These are phyloP conservation scores for Podosphaera xanthii DNA, from an alignment of 2,329 filamentous ascomycete genomes.

Conservation along the genomic window DNA sequence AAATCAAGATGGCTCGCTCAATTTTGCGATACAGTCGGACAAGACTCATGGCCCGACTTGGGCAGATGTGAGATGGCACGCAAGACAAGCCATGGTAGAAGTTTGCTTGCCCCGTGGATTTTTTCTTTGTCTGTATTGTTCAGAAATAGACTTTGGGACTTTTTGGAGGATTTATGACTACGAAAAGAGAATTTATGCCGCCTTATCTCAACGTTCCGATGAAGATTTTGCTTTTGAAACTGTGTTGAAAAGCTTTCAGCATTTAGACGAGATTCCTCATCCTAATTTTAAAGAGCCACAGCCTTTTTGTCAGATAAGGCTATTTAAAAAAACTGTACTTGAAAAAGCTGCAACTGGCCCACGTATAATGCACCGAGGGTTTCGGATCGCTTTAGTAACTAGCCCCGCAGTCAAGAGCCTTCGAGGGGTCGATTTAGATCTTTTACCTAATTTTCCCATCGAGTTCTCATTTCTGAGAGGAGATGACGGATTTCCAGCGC, in stretches of 20 bases:
- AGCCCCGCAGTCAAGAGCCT: constrained; percentile 55
- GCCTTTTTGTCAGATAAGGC: constrained; percentile 42
- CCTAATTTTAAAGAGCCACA: constrained; percentile 54
- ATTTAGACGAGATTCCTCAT: constrained; percentile 51
- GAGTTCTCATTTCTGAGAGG: constrained; percentile 57
- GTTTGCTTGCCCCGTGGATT: constrained; percentile 57
- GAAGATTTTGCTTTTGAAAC: constrained; percentile 49
- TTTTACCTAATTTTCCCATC: constrained; percentile 42
- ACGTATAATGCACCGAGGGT: constrained; percentile 54
- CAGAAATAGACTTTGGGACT: constrained; percentile 54
- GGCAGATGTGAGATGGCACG: constrained; percentile 64
- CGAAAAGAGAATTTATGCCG: constrained; percentile 50
- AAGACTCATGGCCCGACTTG: constrained; percentile 49
- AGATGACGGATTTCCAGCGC: constrained; percentile 42
- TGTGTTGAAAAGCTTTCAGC: constrained; percentile 53
- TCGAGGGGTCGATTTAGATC: constrained; percentile 49
- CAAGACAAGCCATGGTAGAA: constrained; percentile 39
- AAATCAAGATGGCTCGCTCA: constrained; percentile 59
- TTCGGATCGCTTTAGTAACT: constrained; percentile 56
- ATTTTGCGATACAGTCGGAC: constrained; percentile 47
- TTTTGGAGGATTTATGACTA: constrained; percentile 75
- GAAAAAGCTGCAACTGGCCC: constrained; percentile 51
- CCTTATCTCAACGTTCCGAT: constrained; percentile 42
- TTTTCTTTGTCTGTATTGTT: constrained; percentile 44
- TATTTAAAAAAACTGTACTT: constrained; percentile 51